Evolutionary conservation across 208 protist species (phyloP).

Genomic region (Entamoeba histolytica): DNA sequence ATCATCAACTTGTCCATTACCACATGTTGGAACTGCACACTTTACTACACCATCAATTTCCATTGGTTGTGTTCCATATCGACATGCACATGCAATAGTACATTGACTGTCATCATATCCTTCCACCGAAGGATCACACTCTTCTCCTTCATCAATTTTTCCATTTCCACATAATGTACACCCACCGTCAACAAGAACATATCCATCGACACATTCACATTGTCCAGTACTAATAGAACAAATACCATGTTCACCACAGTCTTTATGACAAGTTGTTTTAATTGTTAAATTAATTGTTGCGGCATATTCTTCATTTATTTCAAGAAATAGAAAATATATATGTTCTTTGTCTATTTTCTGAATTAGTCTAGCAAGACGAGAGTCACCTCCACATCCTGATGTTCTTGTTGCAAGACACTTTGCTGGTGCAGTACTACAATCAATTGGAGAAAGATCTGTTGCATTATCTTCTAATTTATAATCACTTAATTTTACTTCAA

Average conservation of each 20-base stretch:
- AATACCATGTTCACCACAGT: background rate
- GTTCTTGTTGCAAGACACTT: background rate
- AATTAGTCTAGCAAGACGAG: background rate
- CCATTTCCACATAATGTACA: background rate
- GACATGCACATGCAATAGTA: background rate
- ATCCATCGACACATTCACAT: background rate
- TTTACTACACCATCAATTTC: background rate
- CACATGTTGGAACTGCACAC: background rate
- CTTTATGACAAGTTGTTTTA: no score
- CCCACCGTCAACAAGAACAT: background rate
- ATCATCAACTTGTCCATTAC: background rate
- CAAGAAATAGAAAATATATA: background rate
- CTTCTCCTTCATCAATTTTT: background rate
- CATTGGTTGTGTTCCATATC: background rate
- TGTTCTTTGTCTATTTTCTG: background rate
- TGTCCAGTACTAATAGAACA: background rate
- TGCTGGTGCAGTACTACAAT: background rate
- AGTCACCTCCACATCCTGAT: background rate
- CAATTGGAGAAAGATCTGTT: background rate
- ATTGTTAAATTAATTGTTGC: no score
- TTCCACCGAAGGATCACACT: background rate
- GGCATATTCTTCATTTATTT: background rate
- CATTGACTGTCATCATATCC: background rate
- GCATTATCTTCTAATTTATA: background rate
- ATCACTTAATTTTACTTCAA: background rate